These are phyloP conservation scores for Amanita subjunquillea DNA, from an alignment of 768 basidiomycete genomes.

Conservation along the genomic window DNA sequence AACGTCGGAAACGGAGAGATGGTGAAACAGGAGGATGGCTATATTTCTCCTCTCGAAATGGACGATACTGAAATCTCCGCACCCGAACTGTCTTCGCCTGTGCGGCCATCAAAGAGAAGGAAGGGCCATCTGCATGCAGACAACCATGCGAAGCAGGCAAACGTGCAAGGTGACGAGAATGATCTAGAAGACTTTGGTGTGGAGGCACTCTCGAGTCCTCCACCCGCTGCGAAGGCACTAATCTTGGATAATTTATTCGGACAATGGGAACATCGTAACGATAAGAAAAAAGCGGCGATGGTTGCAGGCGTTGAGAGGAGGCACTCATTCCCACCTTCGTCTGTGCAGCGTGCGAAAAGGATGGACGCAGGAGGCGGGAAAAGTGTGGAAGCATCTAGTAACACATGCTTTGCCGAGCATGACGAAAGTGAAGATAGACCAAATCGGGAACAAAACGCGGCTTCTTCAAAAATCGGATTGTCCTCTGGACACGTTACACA, in stretches of 20 bases:
- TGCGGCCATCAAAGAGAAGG: constrained; percentile 13
- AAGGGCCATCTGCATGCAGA: constrained; percentile 7
- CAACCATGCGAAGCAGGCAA: neutral
- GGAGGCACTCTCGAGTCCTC: constrained; percentile 45
- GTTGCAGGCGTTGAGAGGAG: constrained; percentile 1
- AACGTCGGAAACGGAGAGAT: constrained; percentile 32
- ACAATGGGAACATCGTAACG: neutral
- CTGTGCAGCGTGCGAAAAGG: constrained; percentile 5
- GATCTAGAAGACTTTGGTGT: constrained; percentile 33
- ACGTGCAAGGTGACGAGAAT: constrained; percentile 10
- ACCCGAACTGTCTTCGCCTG: constrained; percentile 61
- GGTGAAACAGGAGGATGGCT: constrained; percentile 66
- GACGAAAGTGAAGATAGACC: neutral
- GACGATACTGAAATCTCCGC: constrained; percentile 34
- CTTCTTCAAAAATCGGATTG: neutral
- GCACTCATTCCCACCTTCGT: constrained; percentile 1
- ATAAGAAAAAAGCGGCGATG: neutral
- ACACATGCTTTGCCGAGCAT: neutral
- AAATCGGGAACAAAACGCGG: neutral
- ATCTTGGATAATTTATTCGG: neutral
- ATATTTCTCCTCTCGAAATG: constrained; percentile 62
- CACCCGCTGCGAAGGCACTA: constrained; percentile 6
- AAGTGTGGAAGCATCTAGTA: neutral
- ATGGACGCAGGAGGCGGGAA: neutral
- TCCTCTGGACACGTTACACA: neutral